Percentiles rank a stretch among this genome's conserved stretches.
These are phyloP conservation scores for Globisporangium megalacanthum DNA, from an alignment of 352 stramenopile species.

Conservation along the genomic window DNA sequence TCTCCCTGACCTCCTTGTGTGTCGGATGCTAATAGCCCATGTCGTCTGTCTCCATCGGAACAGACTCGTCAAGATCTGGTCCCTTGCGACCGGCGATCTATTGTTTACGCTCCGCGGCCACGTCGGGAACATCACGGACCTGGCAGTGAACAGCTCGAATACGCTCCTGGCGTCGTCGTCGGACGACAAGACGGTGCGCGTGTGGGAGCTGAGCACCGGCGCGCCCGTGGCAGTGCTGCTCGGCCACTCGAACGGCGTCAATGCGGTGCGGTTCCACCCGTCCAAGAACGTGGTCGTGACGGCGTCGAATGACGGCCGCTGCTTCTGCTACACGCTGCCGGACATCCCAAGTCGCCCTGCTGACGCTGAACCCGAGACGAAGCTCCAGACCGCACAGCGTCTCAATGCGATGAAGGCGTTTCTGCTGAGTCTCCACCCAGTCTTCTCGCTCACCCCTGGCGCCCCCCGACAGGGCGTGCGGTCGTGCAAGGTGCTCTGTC, in stretches of 20 bases:
- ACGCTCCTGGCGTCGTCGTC: conserved; percentile 82
- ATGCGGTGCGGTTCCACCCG: conserved; percentile 86
- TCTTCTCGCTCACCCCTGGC: conserved; percentile 71
- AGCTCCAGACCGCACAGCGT: conserved; percentile 73
- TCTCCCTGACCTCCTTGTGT: background rate
- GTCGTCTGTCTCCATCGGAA: background rate
- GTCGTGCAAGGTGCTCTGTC: conserved; percentile 70
- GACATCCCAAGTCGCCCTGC: conserved; percentile 48
- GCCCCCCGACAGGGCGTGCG: conserved; percentile 35
- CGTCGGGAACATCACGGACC: conserved; percentile 86
- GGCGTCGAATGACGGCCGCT: conserved; percentile 89
- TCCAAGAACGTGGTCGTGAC: conserved; percentile 86
- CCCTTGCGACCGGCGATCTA: conserved; percentile 76
- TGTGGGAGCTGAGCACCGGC: conserved; percentile 84
- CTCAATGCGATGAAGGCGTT: conserved; percentile 68
- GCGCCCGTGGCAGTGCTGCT: conserved; percentile 81
- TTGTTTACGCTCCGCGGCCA: conserved; percentile 80
- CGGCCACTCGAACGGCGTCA: conserved; percentile 82
- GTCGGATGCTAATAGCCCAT: background rate
- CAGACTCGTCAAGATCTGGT: conserved; percentile 97
- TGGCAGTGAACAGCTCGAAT: conserved; percentile 83
- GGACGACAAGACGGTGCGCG: conserved; percentile 85
- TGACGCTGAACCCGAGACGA: conserved; percentile 37
- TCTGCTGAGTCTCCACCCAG: conserved; percentile 72
- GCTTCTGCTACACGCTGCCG: conserved; percentile 88